Percentiles rank a stretch among this genome's conserved stretches.
Conservation (phyloP, 768 basidiomycete species). For the Podaxis sp. region DNA sequence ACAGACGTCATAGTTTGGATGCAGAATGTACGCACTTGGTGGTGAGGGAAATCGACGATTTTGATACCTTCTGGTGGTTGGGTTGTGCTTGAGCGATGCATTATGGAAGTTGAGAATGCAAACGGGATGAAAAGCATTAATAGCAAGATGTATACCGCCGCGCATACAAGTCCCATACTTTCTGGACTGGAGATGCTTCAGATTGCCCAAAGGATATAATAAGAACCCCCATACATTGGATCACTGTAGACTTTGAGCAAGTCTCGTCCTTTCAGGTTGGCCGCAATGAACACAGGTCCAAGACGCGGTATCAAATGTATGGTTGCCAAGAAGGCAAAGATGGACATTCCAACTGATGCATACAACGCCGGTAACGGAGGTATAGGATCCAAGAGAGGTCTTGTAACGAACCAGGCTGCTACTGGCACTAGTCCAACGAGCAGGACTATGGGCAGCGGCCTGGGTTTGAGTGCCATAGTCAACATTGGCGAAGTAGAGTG, state of each 20-base stretch:
- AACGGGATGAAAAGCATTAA: conserved; percentile 95
- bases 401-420: conserved; percentile 68
- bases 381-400: conserved; percentile 67
- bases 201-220: neutral
- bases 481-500: neutral
- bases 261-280: conserved; percentile 83
- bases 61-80: conserved; percentile 59
- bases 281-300: conserved; percentile 74
- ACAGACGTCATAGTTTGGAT: neutral
- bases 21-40: conserved; percentile 54
- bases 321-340: conserved; percentile 78
- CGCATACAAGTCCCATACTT: conserved; percentile 88
- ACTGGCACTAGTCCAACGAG: conserved; percentile 64
- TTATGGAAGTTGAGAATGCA: conserved; percentile 77
- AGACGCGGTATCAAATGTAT: conserved; percentile 81
- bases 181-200: conserved; percentile 65
- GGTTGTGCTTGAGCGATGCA: conserved; percentile 39
- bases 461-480: conserved; percentile 25
- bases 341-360: conserved; percentile 77
- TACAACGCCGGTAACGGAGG: conserved; percentile 74
- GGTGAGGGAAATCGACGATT: conserved; percentile 71
- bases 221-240: conserved; percentile 53
- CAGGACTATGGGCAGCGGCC: conserved; percentile 51
- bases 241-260: conserved; percentile 78
- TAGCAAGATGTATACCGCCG: conserved; percentile 81